Conservation (phyloP, 352 stramenopile species). For the Phytophthora fragariae region DNA sequence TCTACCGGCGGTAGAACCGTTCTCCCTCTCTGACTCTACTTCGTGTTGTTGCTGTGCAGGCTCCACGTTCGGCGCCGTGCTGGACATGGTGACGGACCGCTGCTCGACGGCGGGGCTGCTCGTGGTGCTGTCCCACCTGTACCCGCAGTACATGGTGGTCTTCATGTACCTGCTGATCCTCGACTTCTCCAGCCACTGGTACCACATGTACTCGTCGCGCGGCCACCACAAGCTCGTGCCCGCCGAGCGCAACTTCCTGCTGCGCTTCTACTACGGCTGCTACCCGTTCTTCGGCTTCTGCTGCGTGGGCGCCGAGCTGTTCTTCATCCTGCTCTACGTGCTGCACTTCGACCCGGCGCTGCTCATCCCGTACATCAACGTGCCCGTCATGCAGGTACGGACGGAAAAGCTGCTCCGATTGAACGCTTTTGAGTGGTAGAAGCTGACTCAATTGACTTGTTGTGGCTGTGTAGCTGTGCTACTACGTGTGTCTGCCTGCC, state of each 20-base stretch:
- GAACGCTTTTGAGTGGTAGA: not conserved
- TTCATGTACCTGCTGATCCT: constrained; percentile 94
- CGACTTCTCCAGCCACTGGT: constrained; percentile 98
- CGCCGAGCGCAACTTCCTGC: constrained; percentile 93
- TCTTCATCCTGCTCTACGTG: constrained; percentile 94
- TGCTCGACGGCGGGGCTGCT: constrained; percentile 97
- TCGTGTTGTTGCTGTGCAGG: constrained; percentile 34
- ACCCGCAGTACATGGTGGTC: constrained; percentile 79
- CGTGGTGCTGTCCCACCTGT: constrained; percentile 94
- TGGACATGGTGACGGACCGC: constrained; percentile 99
- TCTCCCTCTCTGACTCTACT: not conserved
- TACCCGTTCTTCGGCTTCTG: constrained; percentile 95
- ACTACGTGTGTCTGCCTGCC: constrained; percentile 89
- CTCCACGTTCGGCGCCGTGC: constrained; percentile 94
- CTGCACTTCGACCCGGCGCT: constrained; percentile 80
- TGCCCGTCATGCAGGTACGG: constrained; percentile 69
- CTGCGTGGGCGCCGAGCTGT: constrained; percentile 93
- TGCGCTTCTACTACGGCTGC: constrained; percentile 94
- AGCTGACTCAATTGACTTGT: constrained; percentile 16
- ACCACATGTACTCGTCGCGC: constrained; percentile 96
- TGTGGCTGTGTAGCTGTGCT: constrained; percentile 63
- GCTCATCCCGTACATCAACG: constrained; percentile 59
- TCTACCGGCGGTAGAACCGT: not conserved
- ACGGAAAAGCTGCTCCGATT: not conserved
- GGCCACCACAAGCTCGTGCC: constrained; percentile 96